phyloP scores from a whole-genome alignment of 169 alveolate genomes.

The Besnoitia besnoiti region DNA sequence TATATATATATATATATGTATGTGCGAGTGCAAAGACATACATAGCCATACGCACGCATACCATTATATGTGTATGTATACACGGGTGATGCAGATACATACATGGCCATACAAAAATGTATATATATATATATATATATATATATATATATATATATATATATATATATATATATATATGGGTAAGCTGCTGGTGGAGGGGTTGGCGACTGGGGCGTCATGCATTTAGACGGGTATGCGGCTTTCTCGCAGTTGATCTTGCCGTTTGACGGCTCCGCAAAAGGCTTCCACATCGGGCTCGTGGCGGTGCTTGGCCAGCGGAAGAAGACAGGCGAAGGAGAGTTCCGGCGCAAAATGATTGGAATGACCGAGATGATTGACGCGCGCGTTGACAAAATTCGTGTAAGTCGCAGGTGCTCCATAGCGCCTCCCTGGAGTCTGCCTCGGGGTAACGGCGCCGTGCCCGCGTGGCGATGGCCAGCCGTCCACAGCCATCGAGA shows the following conservation, averaged over 20 bases:
- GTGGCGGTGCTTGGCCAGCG: not conserved
- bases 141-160: not conserved
- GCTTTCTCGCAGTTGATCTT: not conserved
- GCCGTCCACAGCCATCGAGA: too few relatives aligned
- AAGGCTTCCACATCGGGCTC: not conserved
- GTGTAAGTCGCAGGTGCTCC: too few relatives aligned
- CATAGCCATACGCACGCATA: not conserved
- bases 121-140: not conserved
- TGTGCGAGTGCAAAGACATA: not conserved
- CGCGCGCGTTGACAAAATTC: not conserved
- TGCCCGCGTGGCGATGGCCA: too few relatives aligned
- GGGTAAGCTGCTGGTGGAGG: not conserved
- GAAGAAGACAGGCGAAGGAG: not conserved
- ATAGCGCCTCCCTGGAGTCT: too few relatives aligned
- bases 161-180: not conserved
- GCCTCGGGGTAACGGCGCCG: too few relatives aligned
- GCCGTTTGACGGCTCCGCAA: not conserved
- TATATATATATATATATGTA: not conserved
- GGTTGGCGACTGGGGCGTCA: not conserved
- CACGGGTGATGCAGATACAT: too few relatives aligned
- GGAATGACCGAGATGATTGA: not conserved
- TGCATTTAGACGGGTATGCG: not conserved
- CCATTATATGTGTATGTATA: too few relatives aligned
- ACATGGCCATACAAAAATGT: not conserved
- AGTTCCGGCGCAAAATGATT: not conserved